Evolutionary conservation across 1,139 yeast species (phyloP), one percentile per base, ranked within the genome.

Genomic region (Kazachstania sp.): DNA sequence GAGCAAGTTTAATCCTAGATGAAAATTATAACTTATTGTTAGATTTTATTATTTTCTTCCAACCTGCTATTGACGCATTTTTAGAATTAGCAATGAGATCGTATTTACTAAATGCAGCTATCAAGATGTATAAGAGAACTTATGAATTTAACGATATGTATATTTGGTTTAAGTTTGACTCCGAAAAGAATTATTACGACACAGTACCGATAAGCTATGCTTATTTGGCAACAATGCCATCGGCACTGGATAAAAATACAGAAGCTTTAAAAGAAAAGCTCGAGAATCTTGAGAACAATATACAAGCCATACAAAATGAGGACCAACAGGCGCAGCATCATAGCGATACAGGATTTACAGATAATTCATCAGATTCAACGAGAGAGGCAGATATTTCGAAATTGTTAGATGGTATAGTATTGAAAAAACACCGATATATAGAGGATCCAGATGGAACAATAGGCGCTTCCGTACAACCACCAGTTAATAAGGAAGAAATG

Each of bases 11-110:
- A 37, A 31, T 43, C 3, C 45, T 59, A 4, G 43, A 56, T 16
- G 53, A 53, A 40, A 47, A 53, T 3, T 59, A 57, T 44, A 59
- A 60, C 44, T 34, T 60, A 20, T 47, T 61, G 11, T 30, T 50
- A n/a, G 65, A 61, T 41, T 58, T 57, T 38, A 23, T 50, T 13
- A 36, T 30, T 5, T 41, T 53, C 34, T 43, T 51, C 38, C 40
- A 51, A 39, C 46, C 50, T 12, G 31, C 23, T 30, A 39, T 51
- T 50, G 39, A 43, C 44, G 36, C 46, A 47, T n/a, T 50, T 45
- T 16, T 45, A 42, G 13, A 39, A 47, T 35, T 43, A 49, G 19
- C 45, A 26, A 15, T 37, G 9, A 26, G 29, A 26, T 37, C 20
- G 26, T 39, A 28, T 19, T 39, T 28, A 15, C 18, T 26, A 34